Evolutionary conservation across 2,329 filamentous ascomycete genomes (phyloP), one percentile per base, ranked within the genome.

Genomic region (Botrytis tulipae): DNA sequence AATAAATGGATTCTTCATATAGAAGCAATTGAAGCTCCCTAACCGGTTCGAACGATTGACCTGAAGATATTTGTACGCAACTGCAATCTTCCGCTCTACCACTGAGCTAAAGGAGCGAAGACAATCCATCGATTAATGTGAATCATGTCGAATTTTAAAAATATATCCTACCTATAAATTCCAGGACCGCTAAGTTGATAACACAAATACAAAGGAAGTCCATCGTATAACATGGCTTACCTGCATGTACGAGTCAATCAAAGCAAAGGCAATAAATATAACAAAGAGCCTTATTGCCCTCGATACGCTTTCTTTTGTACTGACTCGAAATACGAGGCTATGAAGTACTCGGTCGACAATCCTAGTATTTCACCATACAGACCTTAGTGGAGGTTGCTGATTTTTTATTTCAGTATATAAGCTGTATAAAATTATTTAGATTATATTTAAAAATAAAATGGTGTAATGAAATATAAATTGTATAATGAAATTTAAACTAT

Each of bases 41-140:
- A 74, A 68, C 74, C 72, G 75, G 74, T 76, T 76, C 75, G 75
- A 76, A 76, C 74, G 72, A 76, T 70, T 74, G 75, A 76, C 75
- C 74, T 76, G 75, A 74, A 75, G 75, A 76, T 76, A 72, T 22
- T 62, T 70, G 46, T 67, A 3, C 7, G 48, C 20, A 35, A 71
- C 73, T 76, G 74, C 74, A 76, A 76, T 76, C 75, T 75, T 74
- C 74, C 74, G 74, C 75, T 76, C 75, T 76, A 76, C 75, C 75
- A 76, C 75, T 76, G 75, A 76, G 75, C 74, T 76, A 76, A 76
- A 76, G 70, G 73, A 76, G 74, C 74, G 44, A 46, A 40, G 44
- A 8, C 25, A 8, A 57, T 29, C 20, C 65, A 16, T 32, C 4
- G 5, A 25, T 65, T n/a, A 25, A 8, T 71, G 8, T 0, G 1